Evolutionary conservation across 2,329 filamentous ascomycete genomes (phyloP).

Genomic region (Ceratocystis alfenasii): DNA sequence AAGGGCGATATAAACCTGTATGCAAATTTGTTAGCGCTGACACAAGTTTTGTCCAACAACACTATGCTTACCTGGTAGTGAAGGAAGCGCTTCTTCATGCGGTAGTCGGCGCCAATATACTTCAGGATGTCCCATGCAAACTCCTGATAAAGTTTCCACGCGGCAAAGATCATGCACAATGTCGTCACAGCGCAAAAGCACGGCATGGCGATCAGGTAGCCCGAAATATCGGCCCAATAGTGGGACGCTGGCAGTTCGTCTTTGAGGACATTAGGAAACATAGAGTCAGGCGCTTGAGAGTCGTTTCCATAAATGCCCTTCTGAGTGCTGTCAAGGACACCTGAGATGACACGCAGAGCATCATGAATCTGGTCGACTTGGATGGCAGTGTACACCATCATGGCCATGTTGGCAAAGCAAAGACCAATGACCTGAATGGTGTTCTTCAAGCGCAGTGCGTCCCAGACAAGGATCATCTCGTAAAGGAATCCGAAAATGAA

Average conservation of each 20-base stretch:
- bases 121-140: slow-evolving; percentile 99
- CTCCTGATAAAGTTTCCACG: slow-evolving; percentile 95
- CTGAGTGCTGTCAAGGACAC: slow-evolving; percentile 11
- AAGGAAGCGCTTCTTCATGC: slow-evolving; percentile 92
- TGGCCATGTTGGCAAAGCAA: slow-evolving; percentile 80
- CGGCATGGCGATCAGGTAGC: slow-evolving; percentile 75
- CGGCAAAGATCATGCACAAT: slow-evolving; percentile 58
- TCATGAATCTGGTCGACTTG: slow-evolving; percentile 82
- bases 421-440: slow-evolving; percentile 97
- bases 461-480: slow-evolving; percentile 78
- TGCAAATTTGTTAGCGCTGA: not conserved
- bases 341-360: slow-evolving; percentile 42
- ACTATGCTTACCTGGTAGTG: slow-evolving; percentile 68
- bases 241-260: slow-evolving; percentile 35
- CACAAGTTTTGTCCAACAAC: not conserved
- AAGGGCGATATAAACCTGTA: slow-evolving; percentile 87
- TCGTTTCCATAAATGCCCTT: slow-evolving; percentile 14
- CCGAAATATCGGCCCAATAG: slow-evolving; percentile 59
- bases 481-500: slow-evolving; percentile 98
- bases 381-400: slow-evolving; percentile 85
- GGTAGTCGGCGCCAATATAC: slow-evolving; percentile 91
- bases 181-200: slow-evolving; percentile 68
- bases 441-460: slow-evolving; percentile 88
- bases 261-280: slow-evolving; percentile 32
- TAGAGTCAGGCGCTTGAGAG: slow-evolving; percentile 25